Conservation (phyloP, 2,329 filamentous ascomycete genomes). For the Xylaria sp. region DNA sequence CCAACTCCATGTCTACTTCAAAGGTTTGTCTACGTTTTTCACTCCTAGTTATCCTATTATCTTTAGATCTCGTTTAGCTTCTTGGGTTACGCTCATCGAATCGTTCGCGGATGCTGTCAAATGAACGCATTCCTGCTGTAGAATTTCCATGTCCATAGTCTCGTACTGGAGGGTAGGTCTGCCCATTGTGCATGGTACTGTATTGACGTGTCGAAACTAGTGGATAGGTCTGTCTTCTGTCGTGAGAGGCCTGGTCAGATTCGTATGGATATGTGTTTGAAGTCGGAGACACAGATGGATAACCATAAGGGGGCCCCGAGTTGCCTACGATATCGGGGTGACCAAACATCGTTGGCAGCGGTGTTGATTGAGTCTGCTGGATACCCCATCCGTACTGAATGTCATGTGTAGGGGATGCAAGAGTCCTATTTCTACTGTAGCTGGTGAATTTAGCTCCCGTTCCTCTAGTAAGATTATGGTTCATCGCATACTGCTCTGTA, state of each 20-base stretch:
- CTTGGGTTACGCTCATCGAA: neutral
- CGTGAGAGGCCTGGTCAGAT: slow-evolving; percentile 3
- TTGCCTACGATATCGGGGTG: neutral
- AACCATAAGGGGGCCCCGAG: slow-evolving; percentile 16
- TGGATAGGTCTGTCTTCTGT: slow-evolving; percentile 23
- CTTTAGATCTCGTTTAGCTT: neutral
- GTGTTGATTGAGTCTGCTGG: slow-evolving; percentile 4
- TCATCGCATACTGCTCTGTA: slow-evolving; percentile 24
- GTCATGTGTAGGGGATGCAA: slow-evolving; percentile 14
- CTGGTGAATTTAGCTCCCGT: slow-evolving; percentile 13
- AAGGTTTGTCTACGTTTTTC: neutral
- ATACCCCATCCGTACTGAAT: slow-evolving; percentile 21
- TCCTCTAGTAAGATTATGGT: neutral
- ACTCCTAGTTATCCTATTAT: neutral
- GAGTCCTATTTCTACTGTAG: slow-evolving; percentile 12
- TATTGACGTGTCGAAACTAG: slow-evolving; percentile 10
- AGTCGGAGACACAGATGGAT: slow-evolving; percentile 23
- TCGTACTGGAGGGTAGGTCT: slow-evolving; percentile 8
- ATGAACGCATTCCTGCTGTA: slow-evolving; percentile 2
- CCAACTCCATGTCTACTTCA: neutral
- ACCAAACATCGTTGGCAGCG: slow-evolving; percentile 14
- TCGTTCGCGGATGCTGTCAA: neutral
- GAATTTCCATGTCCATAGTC: slow-evolving; percentile 16
- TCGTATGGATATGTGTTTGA: slow-evolving; percentile 28
- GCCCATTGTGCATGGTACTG: neutral